phyloP scores from a whole-genome alignment of 2,329 filamentous ascomycete genomes.

The Hypoxylon sp. region DNA sequence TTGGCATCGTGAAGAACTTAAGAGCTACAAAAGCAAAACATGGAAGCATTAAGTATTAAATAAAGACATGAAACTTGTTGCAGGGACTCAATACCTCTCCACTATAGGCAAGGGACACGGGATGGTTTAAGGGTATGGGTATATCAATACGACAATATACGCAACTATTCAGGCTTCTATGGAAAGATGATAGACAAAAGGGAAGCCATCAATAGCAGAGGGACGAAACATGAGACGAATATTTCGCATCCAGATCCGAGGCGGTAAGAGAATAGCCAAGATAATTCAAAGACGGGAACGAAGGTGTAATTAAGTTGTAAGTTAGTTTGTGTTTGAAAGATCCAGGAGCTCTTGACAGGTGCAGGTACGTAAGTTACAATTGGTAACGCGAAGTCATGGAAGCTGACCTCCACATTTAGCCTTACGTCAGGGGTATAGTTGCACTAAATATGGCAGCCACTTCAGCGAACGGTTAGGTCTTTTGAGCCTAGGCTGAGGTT shows the following conservation, averaged over 20 bases:
- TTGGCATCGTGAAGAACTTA: slow-evolving; percentile 14
- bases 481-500: too few species aligned
- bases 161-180: slow-evolving; percentile 25
- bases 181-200: slow-evolving; percentile 23
- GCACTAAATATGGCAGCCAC: slow-evolving; percentile 22
- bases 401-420: slow-evolving; percentile 5
- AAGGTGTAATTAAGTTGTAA: not conserved
- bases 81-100: slow-evolving; percentile 30
- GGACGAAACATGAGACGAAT: slow-evolving; percentile 6
- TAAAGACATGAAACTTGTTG: slow-evolving; percentile 25
- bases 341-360: slow-evolving; percentile 1
- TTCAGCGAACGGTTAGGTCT: too few species aligned
- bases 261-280: not conserved
- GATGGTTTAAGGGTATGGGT: slow-evolving; percentile 16
- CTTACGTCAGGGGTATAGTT: slow-evolving; percentile 28
- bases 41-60: slow-evolving; percentile 15
- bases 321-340: not conserved
- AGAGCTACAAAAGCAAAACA: not conserved
- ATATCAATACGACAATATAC: slow-evolving; percentile 22
- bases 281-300: not conserved
- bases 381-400: slow-evolving; percentile 10
- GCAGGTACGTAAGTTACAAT: slow-evolving; percentile 1
- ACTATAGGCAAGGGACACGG: slow-evolving; percentile 19
- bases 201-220: slow-evolving; percentile 20
- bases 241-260: slow-evolving; percentile 12